These are phyloP conservation scores for Dactylorhiza incarnata DNA, from an alignment of 106 monocot species.

Conservation along the genomic window DNA sequence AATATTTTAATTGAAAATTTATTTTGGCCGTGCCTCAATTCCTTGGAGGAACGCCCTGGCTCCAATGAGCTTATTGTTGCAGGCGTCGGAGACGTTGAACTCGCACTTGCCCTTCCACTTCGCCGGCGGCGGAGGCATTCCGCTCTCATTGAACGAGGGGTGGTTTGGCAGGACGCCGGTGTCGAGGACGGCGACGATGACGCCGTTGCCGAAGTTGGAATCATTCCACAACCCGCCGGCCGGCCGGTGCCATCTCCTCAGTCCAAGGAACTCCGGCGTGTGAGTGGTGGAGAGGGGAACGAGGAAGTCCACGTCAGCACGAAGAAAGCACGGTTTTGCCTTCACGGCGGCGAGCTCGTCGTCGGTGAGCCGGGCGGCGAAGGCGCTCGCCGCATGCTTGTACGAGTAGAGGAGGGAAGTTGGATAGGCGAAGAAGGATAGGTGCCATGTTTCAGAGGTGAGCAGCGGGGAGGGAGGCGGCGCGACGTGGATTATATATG, in stretches of 20 bases:
- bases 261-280: constrained; percentile 32
- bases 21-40: not conserved
- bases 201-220: constrained; percentile 3
- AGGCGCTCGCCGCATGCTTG: constrained; percentile 9
- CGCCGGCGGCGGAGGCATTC: constrained; percentile 25
- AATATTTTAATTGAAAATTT: no score
- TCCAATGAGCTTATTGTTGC: constrained; percentile 39
- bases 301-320: not conserved
- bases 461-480: not conserved
- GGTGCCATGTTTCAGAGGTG: constrained; percentile 8
- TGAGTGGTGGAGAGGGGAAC: constrained; percentile 23
- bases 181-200: constrained; percentile 36
- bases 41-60: constrained; percentile 9
- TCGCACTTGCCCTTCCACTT: constrained; percentile 33
- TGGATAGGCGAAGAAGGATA: constrained; percentile 11
- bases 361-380: constrained; percentile 15
- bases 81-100: not conserved
- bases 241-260: not conserved
- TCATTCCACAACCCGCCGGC: constrained; percentile 6
- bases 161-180: constrained; percentile 26
- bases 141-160: constrained; percentile 31
- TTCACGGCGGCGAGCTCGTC: constrained; percentile 5
- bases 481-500: constrained; percentile 18
- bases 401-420: constrained; percentile 5
- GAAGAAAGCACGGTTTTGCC: constrained; percentile 13